phyloP scores from a whole-genome alignment of 176 grass and related monocot genomes.

The Oryza punctata region DNA sequence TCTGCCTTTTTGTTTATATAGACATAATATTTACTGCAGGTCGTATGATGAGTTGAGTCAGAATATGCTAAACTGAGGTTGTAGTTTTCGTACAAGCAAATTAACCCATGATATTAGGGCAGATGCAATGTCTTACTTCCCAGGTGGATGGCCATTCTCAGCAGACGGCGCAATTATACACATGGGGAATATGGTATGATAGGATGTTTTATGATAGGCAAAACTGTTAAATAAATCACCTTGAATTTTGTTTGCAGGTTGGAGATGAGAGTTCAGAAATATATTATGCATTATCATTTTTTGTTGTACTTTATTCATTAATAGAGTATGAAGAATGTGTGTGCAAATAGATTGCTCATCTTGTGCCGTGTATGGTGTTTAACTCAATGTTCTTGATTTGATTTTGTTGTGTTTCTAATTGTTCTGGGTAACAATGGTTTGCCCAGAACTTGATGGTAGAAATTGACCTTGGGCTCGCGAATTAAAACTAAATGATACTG shows the following conservation, averaged over 20 bases:
- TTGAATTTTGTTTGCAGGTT: slow-evolving; percentile 36
- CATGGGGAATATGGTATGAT: slow-evolving; percentile 65
- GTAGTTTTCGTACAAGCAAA: slow-evolving; percentile 31
- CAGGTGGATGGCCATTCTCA: slow-evolving; percentile 46
- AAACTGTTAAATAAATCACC: slow-evolving; percentile 31
- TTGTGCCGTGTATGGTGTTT: neutral
- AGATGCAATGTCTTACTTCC: slow-evolving; percentile 39
- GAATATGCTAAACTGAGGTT: slow-evolving; percentile 27
- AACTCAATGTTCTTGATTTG: neutral
- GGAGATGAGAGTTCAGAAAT: slow-evolving; percentile 18
- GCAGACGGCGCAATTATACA: slow-evolving; percentile 30
- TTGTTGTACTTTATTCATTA: neutral
- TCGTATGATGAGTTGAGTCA: slow-evolving; percentile 18
- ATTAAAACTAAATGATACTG: neutral
- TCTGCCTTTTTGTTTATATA: slow-evolving; percentile 1
- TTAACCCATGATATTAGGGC: slow-evolving; percentile 51
- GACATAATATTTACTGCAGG: slow-evolving; percentile 40
- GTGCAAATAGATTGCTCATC: neutral
- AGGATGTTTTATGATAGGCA: slow-evolving; percentile 42
- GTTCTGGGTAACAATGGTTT: neutral
- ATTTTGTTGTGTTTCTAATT: neutral
- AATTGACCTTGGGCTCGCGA: neutral
- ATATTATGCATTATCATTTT: neutral
- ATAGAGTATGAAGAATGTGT: neutral
- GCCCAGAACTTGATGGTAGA: neutral